Evolutionary conservation across 495 filamentous ascomycete genomes (phyloP).

Genomic region (Cudoniella acicularis): DNA sequence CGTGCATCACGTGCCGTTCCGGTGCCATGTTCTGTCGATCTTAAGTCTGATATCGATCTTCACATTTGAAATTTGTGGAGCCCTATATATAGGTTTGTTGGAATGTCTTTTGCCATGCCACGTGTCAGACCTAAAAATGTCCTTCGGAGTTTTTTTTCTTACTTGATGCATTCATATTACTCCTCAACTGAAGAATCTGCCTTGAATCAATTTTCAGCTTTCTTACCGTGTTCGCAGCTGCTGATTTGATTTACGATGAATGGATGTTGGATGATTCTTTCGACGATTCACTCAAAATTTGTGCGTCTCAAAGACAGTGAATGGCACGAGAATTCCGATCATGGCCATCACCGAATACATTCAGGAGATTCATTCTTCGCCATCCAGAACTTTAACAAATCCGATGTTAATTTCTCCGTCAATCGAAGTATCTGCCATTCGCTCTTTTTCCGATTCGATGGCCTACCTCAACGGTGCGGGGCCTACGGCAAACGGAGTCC

Average conservation of each 20-base stretch:
- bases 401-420: not conserved
- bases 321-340: not conserved
- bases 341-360: not conserved
- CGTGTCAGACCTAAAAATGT: slow-evolving; percentile 11
- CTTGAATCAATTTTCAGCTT: not conserved
- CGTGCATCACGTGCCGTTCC: not conserved
- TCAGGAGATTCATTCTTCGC: not conserved
- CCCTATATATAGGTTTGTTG: slow-evolving; percentile 17
- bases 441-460: not conserved
- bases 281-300: not conserved
- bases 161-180: slow-evolving; percentile 7
- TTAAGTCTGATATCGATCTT: slow-evolving; percentile 2
- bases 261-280: not conserved
- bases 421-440: not conserved
- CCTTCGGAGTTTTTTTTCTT: slow-evolving; percentile 8
- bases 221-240: not conserved
- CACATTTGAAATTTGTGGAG: slow-evolving; percentile 1
- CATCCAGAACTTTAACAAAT: not conserved
- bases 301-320: not conserved
- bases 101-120: slow-evolving; percentile 17
- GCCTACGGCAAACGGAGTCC: not conserved
- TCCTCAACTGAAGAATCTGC: not conserved
- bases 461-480: not conserved
- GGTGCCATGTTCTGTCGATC: not conserved
- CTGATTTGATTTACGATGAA: not conserved